Evolutionary conservation across 2,329 filamentous ascomycete genomes (phyloP).

Genomic region (Colletotrichum paranaense): DNA sequence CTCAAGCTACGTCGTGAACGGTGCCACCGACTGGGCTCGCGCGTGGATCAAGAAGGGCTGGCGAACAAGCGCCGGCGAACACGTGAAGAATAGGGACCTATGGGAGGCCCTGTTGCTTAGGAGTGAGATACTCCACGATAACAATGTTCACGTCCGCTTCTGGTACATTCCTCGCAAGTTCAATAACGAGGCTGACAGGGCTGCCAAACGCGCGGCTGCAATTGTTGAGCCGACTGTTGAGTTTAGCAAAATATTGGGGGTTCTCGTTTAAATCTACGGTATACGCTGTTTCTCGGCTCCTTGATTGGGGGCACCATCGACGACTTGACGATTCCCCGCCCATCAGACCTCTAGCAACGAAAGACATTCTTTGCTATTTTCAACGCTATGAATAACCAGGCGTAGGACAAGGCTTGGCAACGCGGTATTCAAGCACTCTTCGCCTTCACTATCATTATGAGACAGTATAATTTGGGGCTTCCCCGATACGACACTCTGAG

Average conservation of each 20-base stretch:
- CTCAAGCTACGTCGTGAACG: slow-evolving; percentile 61
- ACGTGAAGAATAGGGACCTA: slow-evolving; percentile 62
- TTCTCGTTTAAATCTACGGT: background rate
- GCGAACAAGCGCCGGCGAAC: slow-evolving; percentile 45
- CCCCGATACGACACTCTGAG: background rate
- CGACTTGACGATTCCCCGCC: too few species aligned
- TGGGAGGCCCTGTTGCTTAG: slow-evolving; percentile 61
- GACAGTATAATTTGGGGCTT: too few species aligned
- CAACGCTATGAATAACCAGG: background rate
- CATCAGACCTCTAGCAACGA: too few species aligned
- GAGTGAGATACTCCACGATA: slow-evolving; percentile 42
- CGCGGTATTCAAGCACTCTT: background rate
- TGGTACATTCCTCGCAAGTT: slow-evolving; percentile 58
- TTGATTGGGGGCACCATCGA: background rate
- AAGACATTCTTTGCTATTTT: too few species aligned
- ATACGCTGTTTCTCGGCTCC: background rate
- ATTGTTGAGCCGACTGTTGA: background rate
- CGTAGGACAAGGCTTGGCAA: background rate
- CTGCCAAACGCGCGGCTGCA: slow-evolving; percentile 47
- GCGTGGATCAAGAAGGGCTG: slow-evolving; percentile 59
- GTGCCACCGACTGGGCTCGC: slow-evolving; percentile 54
- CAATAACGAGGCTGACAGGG: slow-evolving; percentile 55
- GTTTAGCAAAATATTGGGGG: background rate
- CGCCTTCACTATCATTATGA: background rate
- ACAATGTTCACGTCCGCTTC: slow-evolving; percentile 43